Conservation (phyloP, 768 basidiomycete genomes). For the Suillus brevipes region DNA sequence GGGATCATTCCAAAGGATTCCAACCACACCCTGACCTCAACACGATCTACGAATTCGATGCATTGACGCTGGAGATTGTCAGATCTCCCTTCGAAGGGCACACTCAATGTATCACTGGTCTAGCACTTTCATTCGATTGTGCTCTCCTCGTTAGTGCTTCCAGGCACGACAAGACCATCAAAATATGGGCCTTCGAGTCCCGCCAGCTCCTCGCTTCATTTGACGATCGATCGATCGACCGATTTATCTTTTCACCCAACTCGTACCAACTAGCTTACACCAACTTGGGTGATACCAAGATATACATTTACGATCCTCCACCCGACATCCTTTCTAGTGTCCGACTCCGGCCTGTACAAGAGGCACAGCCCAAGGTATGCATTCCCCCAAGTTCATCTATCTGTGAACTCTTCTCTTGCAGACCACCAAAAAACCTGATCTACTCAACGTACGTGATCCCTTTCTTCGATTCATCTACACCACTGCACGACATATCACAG, state of each 20-base stretch:
- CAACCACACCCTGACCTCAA: neutral
- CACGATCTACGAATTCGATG: neutral
- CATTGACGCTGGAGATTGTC: neutral
- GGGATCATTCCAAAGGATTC: no score
- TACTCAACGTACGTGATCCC: neutral
- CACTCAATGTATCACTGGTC: accelerated
- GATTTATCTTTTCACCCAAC: neutral
- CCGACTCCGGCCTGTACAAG: neutral
- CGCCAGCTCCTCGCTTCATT: conserved; percentile 1
- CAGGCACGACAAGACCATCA: neutral
- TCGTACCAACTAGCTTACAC: neutral
- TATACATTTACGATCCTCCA: neutral
- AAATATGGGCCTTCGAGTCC: neutral
- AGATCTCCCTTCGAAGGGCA: neutral
- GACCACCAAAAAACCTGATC: neutral
- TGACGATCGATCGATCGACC: neutral
- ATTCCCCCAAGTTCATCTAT: neutral
- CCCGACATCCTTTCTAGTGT: neutral
- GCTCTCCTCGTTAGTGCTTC: neutral
- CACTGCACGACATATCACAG: no score
- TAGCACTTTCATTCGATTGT: neutral
- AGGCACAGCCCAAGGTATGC: neutral
- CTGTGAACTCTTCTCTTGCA: neutral
- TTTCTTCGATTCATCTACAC: no score
- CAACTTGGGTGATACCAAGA: neutral